These are phyloP conservation scores for Aquilaria malaccensis DNA, from an alignment of 345 rosid species.

Conservation along the genomic window DNA sequence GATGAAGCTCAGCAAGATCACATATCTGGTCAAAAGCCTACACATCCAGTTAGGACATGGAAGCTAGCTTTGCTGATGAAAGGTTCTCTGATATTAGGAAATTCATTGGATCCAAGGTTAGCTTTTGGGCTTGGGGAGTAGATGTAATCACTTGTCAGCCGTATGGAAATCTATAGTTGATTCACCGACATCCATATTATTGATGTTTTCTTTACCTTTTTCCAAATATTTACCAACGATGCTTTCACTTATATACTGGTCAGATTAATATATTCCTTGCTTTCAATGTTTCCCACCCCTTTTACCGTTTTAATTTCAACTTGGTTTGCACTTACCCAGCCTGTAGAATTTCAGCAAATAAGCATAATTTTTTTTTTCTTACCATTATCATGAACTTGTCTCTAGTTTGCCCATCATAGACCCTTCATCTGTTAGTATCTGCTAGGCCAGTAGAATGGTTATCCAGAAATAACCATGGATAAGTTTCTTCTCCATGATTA, in stretches of 20 bases:
- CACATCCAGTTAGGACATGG: conserved; percentile 41
- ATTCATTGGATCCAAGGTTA: conserved; percentile 59
- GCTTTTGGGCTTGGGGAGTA: too few relatives aligned
- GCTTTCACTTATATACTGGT: too few relatives aligned
- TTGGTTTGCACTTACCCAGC: not conserved
- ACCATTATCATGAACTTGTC: not conserved
- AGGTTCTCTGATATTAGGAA: conserved; percentile 52
- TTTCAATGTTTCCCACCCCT: too few relatives aligned
- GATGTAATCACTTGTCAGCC: too few relatives aligned
- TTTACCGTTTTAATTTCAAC: not conserved
- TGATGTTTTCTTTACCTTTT: too few relatives aligned
- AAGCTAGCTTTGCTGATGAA: conserved; percentile 68
- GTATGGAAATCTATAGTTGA: too few relatives aligned
- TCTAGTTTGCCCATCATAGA: not conserved
- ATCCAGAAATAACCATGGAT: not conserved
- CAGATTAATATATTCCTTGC: too few relatives aligned
- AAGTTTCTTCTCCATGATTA: not conserved
- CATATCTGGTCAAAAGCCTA: conserved; percentile 24
- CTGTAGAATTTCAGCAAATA: not conserved
- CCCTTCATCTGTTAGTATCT: not conserved
- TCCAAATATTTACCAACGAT: too few relatives aligned
- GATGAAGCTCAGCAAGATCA: conserved; percentile 24
- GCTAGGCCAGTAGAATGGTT: not conserved
- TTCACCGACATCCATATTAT: too few relatives aligned
- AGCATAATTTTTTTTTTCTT: not conserved